Evolutionary conservation across 208 protist species (phyloP), one percentile per base, ranked within the genome.

Genomic region (Trypanosoma cruzi): DNA sequence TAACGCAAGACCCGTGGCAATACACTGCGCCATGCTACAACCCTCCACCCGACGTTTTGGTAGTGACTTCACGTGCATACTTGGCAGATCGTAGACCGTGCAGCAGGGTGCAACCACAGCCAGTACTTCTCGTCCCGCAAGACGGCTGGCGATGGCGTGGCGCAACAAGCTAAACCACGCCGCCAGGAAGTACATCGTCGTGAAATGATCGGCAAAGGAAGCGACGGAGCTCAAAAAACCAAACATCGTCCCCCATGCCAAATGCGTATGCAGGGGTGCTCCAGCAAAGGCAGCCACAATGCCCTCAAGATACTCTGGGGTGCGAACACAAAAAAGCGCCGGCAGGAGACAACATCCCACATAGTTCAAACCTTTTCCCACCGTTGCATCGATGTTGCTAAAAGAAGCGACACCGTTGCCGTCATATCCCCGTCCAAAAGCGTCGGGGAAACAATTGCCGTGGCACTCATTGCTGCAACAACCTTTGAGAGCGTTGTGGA

Each of bases 41-140:
- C 24, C 57, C 10, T 44, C 54, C 37, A 78, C 31, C 0, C 53
- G 44, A 4, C 71, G 37, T 14, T 34, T 42, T 8, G 77, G 74
- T n/a, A 75, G 58, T 31, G 64, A 80, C 56, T 81, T 84, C 0
- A 78, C 69, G 64, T 82, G 66, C 34, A 76, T 11, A 13, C 75
- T 84, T 36, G 81, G 78, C 16, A 81, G 29, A 26, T 59, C 4
- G 49, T 71, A 81, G 26, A 81, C 73, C 0, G n/a, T 57, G 40
- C 74, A 84, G 11, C 37, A 32, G 0, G 50, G 53, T 11, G 40
- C 2, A 20, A 7, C 22, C 2, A 57, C 50, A 7, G 32, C 4
- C 42, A 63, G 31, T 24, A 22, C 16, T 50, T 57, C 42, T 58
- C 20, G 10, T 4, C 40, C 20, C n/a, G 24, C 48, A 4, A 20